Base-by-base conservation (phyloP, 108 stramenopile species). In the Discostella stelligeroides region DNA sequence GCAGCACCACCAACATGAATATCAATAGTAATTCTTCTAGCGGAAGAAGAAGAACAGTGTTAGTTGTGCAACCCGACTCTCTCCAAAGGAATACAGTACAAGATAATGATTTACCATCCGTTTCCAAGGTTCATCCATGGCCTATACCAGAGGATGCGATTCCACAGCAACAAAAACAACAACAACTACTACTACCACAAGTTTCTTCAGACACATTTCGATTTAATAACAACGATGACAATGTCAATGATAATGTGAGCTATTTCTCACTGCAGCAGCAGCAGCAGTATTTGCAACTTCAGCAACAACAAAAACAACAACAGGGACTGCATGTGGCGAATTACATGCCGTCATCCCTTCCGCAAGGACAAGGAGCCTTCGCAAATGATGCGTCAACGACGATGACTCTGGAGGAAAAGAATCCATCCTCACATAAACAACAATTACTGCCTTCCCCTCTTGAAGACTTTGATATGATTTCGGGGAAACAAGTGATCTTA, bases 401-500 rank as follows among this genome's bases (percentile, higher is more conserved):
- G n/a, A n/a, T n/a, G 12, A n/a, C 43, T 9, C n/a, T 17, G n/a
- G 4, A 4, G n/a, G n/a, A n/a, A 13, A 13, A 45, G 2, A n/a
- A 45, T 2, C 9, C 43, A 45, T 17, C n/a, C 9, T 4, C 43
- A 8, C 34, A 45, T n/a, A n/a, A n/a, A n/a, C n/a, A n/a, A n/a
- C n/a, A n/a, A n/a, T n/a, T n/a, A 45, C 13, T 53, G 3, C 17
- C 43, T 3, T 51, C 60, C 38, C 39, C 70, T 5, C 30, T 29
- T 1, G 63, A 64, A 30, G 51, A 60, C 57, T 21, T 51, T 17
- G 57, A 69, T 56, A 37, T 29, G 0, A 28, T 29, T 5, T 49
- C 56, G 24, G 61, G 63, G 27, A 73, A 45, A 24, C 66, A 64
- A 21, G 66, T 75, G 20, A 67, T 75, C 6, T 50, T 75, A n/a